Percentiles rank a stretch among this genome's conserved stretches.
Conservation (phyloP, 106 monocot species). For the Phalaenopsis equestris region DNA sequence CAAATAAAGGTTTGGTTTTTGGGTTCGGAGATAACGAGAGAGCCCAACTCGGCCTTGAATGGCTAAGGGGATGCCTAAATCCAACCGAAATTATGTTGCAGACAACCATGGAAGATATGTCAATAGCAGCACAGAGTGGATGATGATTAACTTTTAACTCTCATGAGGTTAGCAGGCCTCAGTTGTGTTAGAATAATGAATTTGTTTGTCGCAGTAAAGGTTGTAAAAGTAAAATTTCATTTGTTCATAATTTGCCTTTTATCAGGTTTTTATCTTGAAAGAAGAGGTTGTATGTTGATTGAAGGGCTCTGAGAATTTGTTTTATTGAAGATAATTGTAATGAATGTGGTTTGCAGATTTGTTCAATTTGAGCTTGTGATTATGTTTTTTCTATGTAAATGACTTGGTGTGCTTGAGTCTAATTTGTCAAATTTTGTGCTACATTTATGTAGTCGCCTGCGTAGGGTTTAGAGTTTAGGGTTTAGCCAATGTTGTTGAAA, state of each 20-base stretch:
- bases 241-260: neutral
- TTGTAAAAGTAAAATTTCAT: neutral
- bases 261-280: neutral
- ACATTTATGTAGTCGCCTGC: too few species aligned
- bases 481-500: too few species aligned
- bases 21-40: constrained; percentile 95
- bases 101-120: constrained; percentile 23
- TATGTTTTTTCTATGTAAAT: too few species aligned
- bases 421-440: too few species aligned
- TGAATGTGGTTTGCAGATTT: too few species aligned
- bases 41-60: constrained; percentile 81
- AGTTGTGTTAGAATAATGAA: neutral
- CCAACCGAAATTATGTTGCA: constrained; percentile 76
- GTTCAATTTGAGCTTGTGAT: too few species aligned
- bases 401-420: too few species aligned
- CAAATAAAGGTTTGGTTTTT: constrained; percentile 62
- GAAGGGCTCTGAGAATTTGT: neutral
- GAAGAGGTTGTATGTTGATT: neutral
- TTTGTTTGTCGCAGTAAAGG: neutral
- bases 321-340: neutral
- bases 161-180: neutral
- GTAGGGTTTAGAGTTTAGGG: too few species aligned
- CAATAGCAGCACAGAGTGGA: constrained; percentile 32
- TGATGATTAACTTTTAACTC: constrained; percentile 5
- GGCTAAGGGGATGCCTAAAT: constrained; percentile 54